Evolutionary conservation across 2,329 filamentous ascomycete species (phyloP).

Genomic region (Fusarium keratoplasticum): DNA sequence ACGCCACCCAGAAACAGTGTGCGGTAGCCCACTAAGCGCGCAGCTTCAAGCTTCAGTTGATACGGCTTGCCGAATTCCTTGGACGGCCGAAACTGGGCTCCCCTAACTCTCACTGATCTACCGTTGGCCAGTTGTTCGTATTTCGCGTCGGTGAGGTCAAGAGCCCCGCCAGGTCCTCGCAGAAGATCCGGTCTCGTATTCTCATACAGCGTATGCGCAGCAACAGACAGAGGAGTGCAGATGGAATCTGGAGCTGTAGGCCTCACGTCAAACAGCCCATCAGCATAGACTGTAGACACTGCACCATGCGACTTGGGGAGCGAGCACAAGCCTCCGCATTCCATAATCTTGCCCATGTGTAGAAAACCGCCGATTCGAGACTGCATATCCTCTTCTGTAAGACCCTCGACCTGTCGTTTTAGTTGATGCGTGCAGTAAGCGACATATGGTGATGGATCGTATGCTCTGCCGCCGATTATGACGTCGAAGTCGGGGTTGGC

Average conservation of each 20-base stretch:
- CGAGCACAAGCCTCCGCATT: conserved; percentile 62
- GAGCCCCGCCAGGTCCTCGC: conserved; percentile 60
- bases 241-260: conserved; percentile 52
- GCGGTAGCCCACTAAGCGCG: conserved; percentile 33
- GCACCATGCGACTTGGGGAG: conserved; percentile 58
- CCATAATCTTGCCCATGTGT: conserved; percentile 67
- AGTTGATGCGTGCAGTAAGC: conserved; percentile 45
- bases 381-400: background rate
- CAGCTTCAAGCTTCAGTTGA: conserved; percentile 41
- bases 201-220: conserved; percentile 66
- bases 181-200: conserved; percentile 64
- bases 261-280: conserved; percentile 59
- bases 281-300: conserved; percentile 53
- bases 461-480: conserved; percentile 59
- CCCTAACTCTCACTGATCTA: conserved; percentile 28
- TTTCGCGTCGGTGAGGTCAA: conserved; percentile 53
- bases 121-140: conserved; percentile 33
- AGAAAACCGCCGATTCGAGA: conserved; percentile 50
- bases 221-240: conserved; percentile 62
- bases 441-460: conserved; percentile 55
- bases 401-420: background rate
- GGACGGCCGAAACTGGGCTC: conserved; percentile 19
- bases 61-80: conserved; percentile 11
- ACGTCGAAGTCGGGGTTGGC: conserved; percentile 57
- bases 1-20: conserved; percentile 40